Evolutionary conservation across 1,284 basidiomycete species (phyloP).

Genomic region (Apiotrichum laibachii): DNA sequence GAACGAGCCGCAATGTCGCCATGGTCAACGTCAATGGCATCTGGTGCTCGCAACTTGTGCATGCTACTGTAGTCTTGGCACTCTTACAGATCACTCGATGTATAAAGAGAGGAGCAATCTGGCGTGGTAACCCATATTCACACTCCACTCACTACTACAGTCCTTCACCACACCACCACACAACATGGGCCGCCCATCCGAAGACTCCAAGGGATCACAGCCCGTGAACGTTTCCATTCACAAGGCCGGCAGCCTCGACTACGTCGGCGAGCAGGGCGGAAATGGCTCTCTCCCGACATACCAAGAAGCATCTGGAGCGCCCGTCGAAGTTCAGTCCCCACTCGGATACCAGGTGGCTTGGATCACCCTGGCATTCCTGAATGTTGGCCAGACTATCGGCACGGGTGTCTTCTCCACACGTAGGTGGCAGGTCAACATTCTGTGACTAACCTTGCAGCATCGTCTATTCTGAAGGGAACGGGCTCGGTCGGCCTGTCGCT

Average conservation of each 20-base stretch:
- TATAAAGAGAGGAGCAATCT: no score
- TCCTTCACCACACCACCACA: no score
- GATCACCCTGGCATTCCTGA: constrained; percentile 26
- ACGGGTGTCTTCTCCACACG: constrained; percentile 33
- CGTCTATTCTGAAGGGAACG: constrained; percentile 18
- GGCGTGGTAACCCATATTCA: no score
- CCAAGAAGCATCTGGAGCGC: constrained; percentile 27
- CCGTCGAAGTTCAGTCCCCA: constrained; percentile 25
- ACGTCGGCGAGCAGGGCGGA: constrained; percentile 17
- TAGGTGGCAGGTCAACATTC: constrained; percentile 4
- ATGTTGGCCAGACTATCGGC: constrained; percentile 28
- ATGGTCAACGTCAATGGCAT: no score
- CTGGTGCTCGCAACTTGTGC: no score
- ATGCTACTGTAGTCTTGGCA: no score
- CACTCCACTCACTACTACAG: no score
- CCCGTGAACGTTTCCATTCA: background rate
- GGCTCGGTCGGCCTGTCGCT: constrained; percentile 31
- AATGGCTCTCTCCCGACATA: constrained; percentile 19
- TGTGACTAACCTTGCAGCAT: constrained; percentile 9
- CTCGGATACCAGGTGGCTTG: constrained; percentile 27
- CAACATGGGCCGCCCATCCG: no score
- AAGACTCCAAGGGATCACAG: no score
- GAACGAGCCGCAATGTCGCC: no score
- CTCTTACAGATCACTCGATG: no score
- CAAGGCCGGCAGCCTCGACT: background rate